Base-by-base conservation (phyloP, 768 basidiomycete species). In the Dictyophora rubrovolvata region DNA sequence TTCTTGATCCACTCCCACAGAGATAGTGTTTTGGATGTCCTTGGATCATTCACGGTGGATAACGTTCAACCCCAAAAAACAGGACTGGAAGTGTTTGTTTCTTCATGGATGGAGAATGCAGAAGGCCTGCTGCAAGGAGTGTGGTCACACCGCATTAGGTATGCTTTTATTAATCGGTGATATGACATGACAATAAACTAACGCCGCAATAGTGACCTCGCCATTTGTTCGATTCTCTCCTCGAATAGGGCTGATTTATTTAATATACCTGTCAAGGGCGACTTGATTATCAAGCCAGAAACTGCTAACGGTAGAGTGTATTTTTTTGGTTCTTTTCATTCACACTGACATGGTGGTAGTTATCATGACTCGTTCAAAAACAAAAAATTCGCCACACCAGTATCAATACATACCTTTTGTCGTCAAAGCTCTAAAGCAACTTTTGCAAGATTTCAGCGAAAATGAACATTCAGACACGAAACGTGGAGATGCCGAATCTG, bases 351-450 rank as follows among this genome's bases (percentile, higher is more conserved):
- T 22, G 54, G 54, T 54, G 63, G 42, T 68, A 95, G 93, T 92
- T 66, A 97, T 98, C 71, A 92, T 97, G 89, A 98, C 96, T 52
- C 83, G 96, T 62, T 95, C 95, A 34, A 79, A 83, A 66, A 90
- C 96, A 54, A 89, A 84, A 74, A 79, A 77, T 51, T 47, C 77
- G 42, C 95, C 96, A 1, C 86, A 86, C 57, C 85, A 93, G 68
- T 97, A 90, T 69, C 87, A 89, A 0, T 80, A 78, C 23, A 83
- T 96, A 51, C 76, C 87, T 0, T 97, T 99, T 84, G 89, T 86
- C 0, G 81, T 92, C 60, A 97, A 97, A 71, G 92, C 86, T 0
- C 77, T 99, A 69, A 98, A 98, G 69, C 75, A 98, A 21, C 74
- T 98, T 18, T 69, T 97, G 23, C 83, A 84, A 55, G 93, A 97